These are phyloP conservation scores for Caloboletus firmus DNA, from an alignment of 1,284 basidiomycete genomes.

Conservation along the genomic window DNA sequence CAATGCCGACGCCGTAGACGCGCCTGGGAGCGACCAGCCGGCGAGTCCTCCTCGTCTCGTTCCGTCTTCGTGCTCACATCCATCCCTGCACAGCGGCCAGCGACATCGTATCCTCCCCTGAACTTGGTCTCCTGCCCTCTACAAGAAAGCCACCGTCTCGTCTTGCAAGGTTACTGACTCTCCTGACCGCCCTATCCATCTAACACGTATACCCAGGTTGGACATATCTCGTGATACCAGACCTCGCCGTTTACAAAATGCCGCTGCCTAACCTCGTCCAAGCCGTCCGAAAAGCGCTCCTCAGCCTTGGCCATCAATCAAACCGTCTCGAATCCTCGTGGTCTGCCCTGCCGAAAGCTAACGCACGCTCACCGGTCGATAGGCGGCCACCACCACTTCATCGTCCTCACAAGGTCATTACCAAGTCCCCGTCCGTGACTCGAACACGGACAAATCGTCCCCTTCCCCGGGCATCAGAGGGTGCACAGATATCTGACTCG, in stretches of 20 bases:
- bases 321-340: constrained; percentile 19
- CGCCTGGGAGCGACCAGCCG: neutral
- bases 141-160: neutral
- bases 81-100: neutral
- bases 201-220: constrained; percentile 24
- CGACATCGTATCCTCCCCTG: neutral
- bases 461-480: neutral
- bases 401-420: neutral
- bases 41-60: neutral
- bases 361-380: neutral
- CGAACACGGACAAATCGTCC: neutral
- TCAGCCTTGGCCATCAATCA: constrained; percentile 11
- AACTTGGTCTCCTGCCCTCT: constrained; percentile 5
- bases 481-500: neutral
- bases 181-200: neutral
- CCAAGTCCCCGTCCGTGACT: neutral
- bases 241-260: constrained; percentile 25
- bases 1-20: constrained; percentile 13
- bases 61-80: neutral
- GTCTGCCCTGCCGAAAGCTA: neutral
- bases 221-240: constrained; percentile 32
- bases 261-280: constrained; percentile 27
- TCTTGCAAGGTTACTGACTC: constrained; percentile 21
- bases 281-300: constrained; percentile 23
- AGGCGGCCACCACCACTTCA: neutral